Evolutionary conservation across 176 grass and related monocot species (phyloP), one percentile per base, ranked within the genome.

Genomic region (Alloteropsis semialata): DNA sequence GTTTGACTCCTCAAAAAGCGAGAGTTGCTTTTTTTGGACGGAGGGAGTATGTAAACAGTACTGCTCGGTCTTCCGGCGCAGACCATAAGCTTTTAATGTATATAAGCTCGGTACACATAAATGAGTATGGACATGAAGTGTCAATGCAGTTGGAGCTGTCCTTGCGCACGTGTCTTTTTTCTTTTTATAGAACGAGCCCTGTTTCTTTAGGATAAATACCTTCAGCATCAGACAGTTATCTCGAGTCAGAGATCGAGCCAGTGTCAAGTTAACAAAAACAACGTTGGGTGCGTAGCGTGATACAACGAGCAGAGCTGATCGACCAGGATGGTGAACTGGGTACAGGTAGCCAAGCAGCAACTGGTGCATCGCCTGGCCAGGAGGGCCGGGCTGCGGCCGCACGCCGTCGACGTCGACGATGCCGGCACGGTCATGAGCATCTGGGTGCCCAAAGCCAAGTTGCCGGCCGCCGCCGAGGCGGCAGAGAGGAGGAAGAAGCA

Each of bases 241-340:
- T 2, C 19, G 10, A 55, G 10, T 7, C 8, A 55, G 8, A 19
- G 21, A n/a, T 0, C n/a, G n/a, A n/a, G n/a, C 51, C 7, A 8
- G 51, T 44, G 43, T 12, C 11, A 44, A 44, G 43, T 12, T n/a
- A n/a, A n/a, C n/a, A n/a, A n/a, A n/a, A n/a, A n/a, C n/a, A n/a
- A n/a, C n/a, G n/a, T n/a, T n/a, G 13, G 59, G 28, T 33, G 28
- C 14, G 15, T 28, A 44, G 10, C 55, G n/a, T n/a, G n/a, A n/a
- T n/a, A n/a, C n/a, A n/a, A n/a, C n/a, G n/a, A n/a, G n/a, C n/a
- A n/a, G 42, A 63, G 57, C 44, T 21, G 5, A 5, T 25, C 0
- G 5, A 5, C 17, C 0, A 84, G 37, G 30, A 94, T 89, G 88
- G 86, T 94, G 74, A 94, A 94, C 86, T 87, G 39, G 64, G 83